Conservation (phyloP, 2,329 filamentous ascomycete species). For the Didymosphaeria variabile region DNA sequence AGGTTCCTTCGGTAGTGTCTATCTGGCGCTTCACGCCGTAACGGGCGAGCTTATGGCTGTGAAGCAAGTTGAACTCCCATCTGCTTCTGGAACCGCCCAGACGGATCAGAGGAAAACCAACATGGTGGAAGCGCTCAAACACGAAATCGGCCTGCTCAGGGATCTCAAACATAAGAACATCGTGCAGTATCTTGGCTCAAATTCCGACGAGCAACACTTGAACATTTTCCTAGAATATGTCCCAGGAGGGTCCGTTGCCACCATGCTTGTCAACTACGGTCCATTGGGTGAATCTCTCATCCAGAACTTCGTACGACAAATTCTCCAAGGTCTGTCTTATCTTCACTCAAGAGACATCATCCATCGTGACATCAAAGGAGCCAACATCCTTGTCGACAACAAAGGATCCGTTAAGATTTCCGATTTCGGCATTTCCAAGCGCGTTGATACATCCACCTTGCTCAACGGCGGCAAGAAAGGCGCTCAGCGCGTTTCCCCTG, state of each 20-base stretch:
- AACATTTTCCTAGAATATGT: constrained; percentile 99
- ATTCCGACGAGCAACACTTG: constrained; percentile 86
- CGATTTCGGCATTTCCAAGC: constrained; percentile 98
- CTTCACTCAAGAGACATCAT: constrained; percentile 96
- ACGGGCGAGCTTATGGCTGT: constrained; percentile 98
- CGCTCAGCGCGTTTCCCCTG: constrained; percentile 73
- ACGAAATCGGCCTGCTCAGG: constrained; percentile 91
- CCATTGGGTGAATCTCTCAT: constrained; percentile 92
- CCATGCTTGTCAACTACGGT: constrained; percentile 98
- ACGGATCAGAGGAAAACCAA: constrained; percentile 90
- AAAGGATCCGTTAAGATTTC: constrained; percentile 99
- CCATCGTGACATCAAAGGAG: constrained; percentile 98
- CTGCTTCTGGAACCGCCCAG: constrained; percentile 75
- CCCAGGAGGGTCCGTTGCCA: constrained; percentile 94
- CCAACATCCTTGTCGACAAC: constrained; percentile 98
- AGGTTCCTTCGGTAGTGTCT: constrained; percentile 95
- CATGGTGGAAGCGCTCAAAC: constrained; percentile 97
- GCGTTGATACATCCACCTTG: constrained; percentile 90
- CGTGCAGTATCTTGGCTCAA: constrained; percentile 96
- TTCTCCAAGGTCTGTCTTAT: constrained; percentile 90
- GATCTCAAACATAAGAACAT: constrained; percentile 97
- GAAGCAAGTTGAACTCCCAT: constrained; percentile 95
- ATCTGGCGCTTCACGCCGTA: constrained; percentile 91
- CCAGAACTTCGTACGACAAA: constrained; percentile 95
- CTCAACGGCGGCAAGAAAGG: constrained; percentile 58